These are phyloP conservation scores for Geotrichum phurueaensis DNA, from an alignment of 1,139 yeast genomes.

Conservation along the genomic window DNA sequence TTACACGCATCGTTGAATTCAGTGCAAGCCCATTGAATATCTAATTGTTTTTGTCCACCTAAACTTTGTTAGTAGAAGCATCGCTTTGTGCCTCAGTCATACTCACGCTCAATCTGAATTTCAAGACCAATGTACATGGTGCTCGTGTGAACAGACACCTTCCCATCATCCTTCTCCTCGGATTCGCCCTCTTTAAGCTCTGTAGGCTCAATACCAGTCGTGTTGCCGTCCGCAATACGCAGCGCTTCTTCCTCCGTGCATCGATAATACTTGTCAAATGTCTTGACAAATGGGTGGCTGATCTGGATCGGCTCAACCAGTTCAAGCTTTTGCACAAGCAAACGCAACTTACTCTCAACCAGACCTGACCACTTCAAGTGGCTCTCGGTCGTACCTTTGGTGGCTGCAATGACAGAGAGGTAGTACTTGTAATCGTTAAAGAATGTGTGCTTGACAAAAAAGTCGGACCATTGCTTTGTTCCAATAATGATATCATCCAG, in stretches of 20 bases:
- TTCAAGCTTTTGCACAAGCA: conserved; percentile 77
- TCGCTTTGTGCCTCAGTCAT: neutral
- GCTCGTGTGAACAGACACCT: conserved; percentile 53
- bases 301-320: conserved; percentile 62
- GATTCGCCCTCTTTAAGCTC: conserved; percentile 27
- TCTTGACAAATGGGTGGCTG: conserved; percentile 88
- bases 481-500: conserved; percentile 65
- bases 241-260: conserved; percentile 51
- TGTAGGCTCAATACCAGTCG: conserved; percentile 20
- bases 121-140: conserved; percentile 77
- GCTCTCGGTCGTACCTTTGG: conserved; percentile 65
- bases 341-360: conserved; percentile 81
- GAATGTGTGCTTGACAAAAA: conserved; percentile 73
- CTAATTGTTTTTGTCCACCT: conserved; percentile 49
- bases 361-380: conserved; percentile 88
- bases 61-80: neutral
- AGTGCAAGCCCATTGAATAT: conserved; percentile 84
- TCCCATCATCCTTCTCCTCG: conserved; percentile 30
- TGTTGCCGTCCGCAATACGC: conserved; percentile 45
- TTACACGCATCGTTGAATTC: conserved; percentile 81
- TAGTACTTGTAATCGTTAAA: conserved; percentile 82
- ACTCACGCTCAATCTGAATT: conserved; percentile 45
- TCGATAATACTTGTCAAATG: conserved; percentile 54
- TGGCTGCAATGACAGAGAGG: conserved; percentile 72
- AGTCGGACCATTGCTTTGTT: conserved; percentile 63